Evolutionary conservation across 73 alveolate genomes (phyloP).

Genomic region (Tetrahymena borealis): DNA sequence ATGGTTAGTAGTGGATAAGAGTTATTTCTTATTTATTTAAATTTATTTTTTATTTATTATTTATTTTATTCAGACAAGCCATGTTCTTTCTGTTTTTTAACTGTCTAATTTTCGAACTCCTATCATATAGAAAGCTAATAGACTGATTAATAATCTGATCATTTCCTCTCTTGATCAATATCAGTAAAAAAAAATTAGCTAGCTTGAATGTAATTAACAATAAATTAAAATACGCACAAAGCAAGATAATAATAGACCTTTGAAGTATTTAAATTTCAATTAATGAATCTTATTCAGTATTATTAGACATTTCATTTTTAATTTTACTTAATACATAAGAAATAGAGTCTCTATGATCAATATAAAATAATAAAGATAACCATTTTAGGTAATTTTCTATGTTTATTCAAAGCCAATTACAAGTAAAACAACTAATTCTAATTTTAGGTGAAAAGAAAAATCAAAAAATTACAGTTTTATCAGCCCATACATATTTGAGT

Average conservation of each 20-base stretch:
- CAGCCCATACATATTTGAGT: too few relatives aligned
- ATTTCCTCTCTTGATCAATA: background rate
- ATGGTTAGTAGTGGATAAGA: too few relatives aligned
- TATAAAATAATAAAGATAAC: too few relatives aligned
- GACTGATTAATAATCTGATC: background rate
- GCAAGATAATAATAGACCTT: background rate
- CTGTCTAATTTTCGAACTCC: background rate
- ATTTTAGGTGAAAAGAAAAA: too few relatives aligned
- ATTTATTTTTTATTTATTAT: background rate
- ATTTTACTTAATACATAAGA: too few relatives aligned
- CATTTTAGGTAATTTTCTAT: too few relatives aligned
- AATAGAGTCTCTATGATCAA: too few relatives aligned
- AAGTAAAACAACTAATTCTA: too few relatives aligned
- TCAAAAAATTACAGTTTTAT: too few relatives aligned
- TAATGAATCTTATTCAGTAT: background rate
- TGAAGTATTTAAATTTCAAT: background rate
- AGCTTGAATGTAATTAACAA: background rate
- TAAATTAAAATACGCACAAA: background rate
- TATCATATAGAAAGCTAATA: background rate
- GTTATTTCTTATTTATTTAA: background rate
- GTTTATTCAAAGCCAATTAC: too few relatives aligned
- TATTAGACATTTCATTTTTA: too few relatives aligned
- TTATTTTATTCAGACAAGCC: background rate
- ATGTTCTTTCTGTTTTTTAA: background rate
- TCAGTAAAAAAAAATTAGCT: background rate